phyloP scores from a whole-genome alignment of 192 early-diverging fungal species.

The Entomortierella parvispora region DNA sequence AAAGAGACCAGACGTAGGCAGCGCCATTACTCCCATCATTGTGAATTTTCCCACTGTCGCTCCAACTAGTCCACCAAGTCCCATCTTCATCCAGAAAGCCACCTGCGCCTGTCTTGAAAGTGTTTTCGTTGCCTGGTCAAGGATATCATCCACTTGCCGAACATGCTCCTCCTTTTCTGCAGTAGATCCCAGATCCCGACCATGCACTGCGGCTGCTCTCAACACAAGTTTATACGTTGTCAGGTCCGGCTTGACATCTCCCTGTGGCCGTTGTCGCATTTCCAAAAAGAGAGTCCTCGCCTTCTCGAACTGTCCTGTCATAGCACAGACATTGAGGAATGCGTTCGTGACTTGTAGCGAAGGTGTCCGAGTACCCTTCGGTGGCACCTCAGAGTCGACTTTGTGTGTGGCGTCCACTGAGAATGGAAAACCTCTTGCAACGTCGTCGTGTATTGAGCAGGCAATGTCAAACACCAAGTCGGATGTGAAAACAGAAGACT shows the following conservation, averaged over 20 bases:
- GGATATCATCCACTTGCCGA: too few species aligned
- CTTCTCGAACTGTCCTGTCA: constrained; percentile 33
- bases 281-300: constrained; percentile 17
- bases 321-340: constrained; percentile 34
- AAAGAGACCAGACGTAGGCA: constrained; percentile 8
- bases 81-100: constrained; percentile 29
- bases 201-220: constrained; percentile 7
- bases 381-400: neutral
- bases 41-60: constrained; percentile 41
- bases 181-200: neutral
- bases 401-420: neutral
- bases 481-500: constrained; percentile 24
- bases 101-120: constrained; percentile 21
- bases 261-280: constrained; percentile 28
- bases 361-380: neutral
- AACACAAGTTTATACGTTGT: constrained; percentile 30
- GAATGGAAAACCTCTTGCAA: constrained; percentile 3
- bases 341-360: constrained; percentile 33
- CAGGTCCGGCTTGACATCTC: constrained; percentile 41
- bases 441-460: constrained; percentile 12
- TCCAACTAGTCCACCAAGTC: constrained; percentile 27
- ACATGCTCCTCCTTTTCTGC: neutral
- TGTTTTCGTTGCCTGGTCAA: neutral
- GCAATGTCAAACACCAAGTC: constrained; percentile 37
- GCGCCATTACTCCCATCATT: constrained; percentile 32